A percentile compares a stretch with the other conserved stretches of the same genome.
Conservation (phyloP, 768 basidiomycete species). For the Kwoniella sp. region DNA sequence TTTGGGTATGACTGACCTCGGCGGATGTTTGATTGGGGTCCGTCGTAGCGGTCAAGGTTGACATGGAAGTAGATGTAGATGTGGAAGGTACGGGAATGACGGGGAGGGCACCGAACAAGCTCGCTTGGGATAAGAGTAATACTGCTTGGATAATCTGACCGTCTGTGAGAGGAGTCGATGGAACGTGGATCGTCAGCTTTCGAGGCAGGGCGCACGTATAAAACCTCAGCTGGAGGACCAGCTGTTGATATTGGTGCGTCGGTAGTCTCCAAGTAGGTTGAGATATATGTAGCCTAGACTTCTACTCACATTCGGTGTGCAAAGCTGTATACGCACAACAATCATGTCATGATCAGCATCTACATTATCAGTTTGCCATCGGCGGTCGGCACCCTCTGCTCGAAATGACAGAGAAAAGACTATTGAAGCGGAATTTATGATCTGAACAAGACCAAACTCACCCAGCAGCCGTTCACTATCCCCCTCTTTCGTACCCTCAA, state of each 20-base stretch:
- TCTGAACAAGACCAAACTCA: no score
- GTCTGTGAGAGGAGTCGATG: conserved; percentile 1
- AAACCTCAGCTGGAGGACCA: no score
- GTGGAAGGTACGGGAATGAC: neutral
- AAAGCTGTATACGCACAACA: conserved; percentile 5
- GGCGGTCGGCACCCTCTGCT: no score
- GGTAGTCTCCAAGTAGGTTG: no score
- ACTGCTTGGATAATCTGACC: conserved; percentile 16
- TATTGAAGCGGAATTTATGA: no score
- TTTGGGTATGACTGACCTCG: no score
- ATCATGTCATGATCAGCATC: neutral
- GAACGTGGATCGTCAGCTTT: no score
- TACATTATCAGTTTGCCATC: no score
- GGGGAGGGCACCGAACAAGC: conserved; percentile 29
- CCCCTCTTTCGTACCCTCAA: conserved; percentile 3
- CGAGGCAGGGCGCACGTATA: no score
- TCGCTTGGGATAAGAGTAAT: conserved; percentile 11
- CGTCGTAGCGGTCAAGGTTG: neutral
- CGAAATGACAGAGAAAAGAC: no score
- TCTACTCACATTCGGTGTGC: conserved; percentile 29
- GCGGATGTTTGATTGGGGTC: neutral
- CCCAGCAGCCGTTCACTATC: conserved; percentile 11
- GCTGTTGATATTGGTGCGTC: no score
- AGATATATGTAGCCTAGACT: no score
- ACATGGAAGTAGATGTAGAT: neutral